phyloP scores from a whole-genome alignment of 495 filamentous ascomycete genomes.

The Penicillium taxi region DNA sequence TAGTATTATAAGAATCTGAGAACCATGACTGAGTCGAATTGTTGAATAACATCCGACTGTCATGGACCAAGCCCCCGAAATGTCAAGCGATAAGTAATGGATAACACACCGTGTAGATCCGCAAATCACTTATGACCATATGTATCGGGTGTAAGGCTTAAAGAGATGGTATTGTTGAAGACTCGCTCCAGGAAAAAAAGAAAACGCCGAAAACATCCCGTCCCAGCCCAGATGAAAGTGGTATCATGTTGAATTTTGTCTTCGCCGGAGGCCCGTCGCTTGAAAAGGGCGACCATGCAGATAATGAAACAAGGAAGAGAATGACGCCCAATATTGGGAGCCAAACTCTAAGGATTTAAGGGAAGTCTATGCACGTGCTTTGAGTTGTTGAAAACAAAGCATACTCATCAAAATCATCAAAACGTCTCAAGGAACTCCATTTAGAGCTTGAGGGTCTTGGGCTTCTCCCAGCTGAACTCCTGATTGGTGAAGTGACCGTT shows the following conservation, averaged over 20 bases:
- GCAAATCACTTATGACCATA: no score
- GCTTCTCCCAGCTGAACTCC: conserved; percentile 95
- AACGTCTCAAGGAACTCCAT: conserved; percentile 20
- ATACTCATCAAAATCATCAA: conserved; percentile 47
- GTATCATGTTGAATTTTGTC: conserved; percentile 51
- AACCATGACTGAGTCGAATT: no score
- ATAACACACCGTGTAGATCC: no score
- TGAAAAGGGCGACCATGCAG: conserved; percentile 36
- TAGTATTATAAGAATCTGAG: no score
- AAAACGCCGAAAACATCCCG: conserved; percentile 40
- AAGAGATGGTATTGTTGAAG: conserved; percentile 34
- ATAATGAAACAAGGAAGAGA: conserved; percentile 33
- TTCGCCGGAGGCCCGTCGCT: conserved; percentile 36
- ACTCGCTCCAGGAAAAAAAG: conserved; percentile 36
- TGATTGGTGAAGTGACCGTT: conserved; percentile 99
- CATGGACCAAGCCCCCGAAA: no score
- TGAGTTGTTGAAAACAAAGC: conserved; percentile 59
- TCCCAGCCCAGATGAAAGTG: conserved; percentile 45
- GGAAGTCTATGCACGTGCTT: conserved; percentile 43
- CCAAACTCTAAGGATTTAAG: conserved; percentile 15
- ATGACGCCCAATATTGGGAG: conserved; percentile 5
- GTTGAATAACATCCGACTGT: no score
- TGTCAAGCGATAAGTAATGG: no score
- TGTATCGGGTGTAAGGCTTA: conserved; percentile 8
- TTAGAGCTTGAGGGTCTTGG: conserved; percentile 88